Percentiles rank a stretch among this genome's conserved stretches.
These are phyloP conservation scores for Haberlea rhodopensis DNA, from an alignment of 257 asterid species.

Conservation along the genomic window DNA sequence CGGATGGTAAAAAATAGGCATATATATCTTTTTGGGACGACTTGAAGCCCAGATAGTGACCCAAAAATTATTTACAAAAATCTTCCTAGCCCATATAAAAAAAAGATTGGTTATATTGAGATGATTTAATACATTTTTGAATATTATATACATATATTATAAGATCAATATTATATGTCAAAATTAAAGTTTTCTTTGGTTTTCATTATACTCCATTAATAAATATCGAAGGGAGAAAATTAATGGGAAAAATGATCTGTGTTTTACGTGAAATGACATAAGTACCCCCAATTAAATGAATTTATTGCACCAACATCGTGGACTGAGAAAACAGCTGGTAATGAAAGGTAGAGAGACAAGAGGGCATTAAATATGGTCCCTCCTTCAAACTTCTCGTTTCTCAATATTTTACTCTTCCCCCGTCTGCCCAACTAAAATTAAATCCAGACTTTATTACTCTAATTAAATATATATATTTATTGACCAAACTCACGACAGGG, in stretches of 20 bases:
- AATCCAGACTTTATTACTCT: neutral
- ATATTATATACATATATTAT: too few species aligned
- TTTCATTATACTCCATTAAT: too few species aligned
- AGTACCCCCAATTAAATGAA: constrained; percentile 25
- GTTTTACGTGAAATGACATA: constrained; percentile 23
- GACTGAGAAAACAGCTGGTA: constrained; percentile 33
- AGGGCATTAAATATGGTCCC: constrained; percentile 35
- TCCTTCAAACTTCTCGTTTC: constrained; percentile 31
- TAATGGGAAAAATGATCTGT: neutral
- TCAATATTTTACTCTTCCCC: neutral
- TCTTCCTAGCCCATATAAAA: too few species aligned
- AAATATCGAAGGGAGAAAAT: too few species aligned
- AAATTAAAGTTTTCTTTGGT: too few species aligned
- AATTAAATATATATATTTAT: neutral
- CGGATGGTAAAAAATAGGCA: too few species aligned
- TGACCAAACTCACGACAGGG: constrained; percentile 18
- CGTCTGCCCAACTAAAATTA: neutral
- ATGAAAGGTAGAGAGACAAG: constrained; percentile 24
- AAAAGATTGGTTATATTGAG: too few species aligned
- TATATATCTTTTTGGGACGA: too few species aligned
- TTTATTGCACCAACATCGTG: constrained; percentile 20
- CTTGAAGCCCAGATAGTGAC: too few species aligned
- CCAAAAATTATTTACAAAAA: too few species aligned
- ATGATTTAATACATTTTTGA: too few species aligned
- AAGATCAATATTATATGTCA: too few species aligned